Conservation (phyloP, 371 early-diverging fungal species). For the Rhizopus arrhizus region DNA sequence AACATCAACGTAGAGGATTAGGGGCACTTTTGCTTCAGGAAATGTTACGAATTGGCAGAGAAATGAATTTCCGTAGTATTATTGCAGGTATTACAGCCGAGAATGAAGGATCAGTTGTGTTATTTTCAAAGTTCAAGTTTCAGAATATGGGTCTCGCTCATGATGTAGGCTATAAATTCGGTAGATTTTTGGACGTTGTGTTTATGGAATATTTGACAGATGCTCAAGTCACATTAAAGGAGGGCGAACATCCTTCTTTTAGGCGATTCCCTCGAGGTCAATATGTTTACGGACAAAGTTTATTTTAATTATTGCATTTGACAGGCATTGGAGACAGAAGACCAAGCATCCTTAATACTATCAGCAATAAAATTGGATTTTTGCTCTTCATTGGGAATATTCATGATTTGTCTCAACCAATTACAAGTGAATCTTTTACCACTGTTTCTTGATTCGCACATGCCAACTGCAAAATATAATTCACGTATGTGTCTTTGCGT, state of each 20-base stretch:
- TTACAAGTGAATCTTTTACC: slow-evolving; percentile 57
- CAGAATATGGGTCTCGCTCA: slow-evolving; percentile 36
- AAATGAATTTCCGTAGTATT: slow-evolving; percentile 38
- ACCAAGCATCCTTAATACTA: slow-evolving; percentile 47
- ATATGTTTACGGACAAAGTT: slow-evolving; percentile 19
- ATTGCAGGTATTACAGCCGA: slow-evolving; percentile 51
- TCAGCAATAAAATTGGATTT: slow-evolving; percentile 43
- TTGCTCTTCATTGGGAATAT: slow-evolving; percentile 43
- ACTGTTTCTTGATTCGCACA: slow-evolving; percentile 52
- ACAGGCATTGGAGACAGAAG: slow-evolving; percentile 40
- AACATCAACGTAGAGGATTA: slow-evolving; percentile 47
- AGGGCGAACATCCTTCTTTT: slow-evolving; percentile 24
- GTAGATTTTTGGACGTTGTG: slow-evolving; percentile 39
- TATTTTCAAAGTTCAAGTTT: slow-evolving; percentile 43
- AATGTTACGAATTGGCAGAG: slow-evolving; percentile 38
- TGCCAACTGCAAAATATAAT: slow-evolving; percentile 55
- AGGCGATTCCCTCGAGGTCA: slow-evolving; percentile 35
- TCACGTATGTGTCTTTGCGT: slow-evolving; percentile 58
- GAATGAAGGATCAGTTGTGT: slow-evolving; percentile 36
- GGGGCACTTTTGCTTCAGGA: slow-evolving; percentile 37
- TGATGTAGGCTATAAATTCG: slow-evolving; percentile 52
- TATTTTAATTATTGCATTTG: slow-evolving; percentile 38
- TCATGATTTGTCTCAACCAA: slow-evolving; percentile 56
- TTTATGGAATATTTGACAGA: slow-evolving; percentile 45
- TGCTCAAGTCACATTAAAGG: slow-evolving; percentile 13